Conservation (phyloP, 345 rosid species). For the Heritiera littoralis region DNA sequence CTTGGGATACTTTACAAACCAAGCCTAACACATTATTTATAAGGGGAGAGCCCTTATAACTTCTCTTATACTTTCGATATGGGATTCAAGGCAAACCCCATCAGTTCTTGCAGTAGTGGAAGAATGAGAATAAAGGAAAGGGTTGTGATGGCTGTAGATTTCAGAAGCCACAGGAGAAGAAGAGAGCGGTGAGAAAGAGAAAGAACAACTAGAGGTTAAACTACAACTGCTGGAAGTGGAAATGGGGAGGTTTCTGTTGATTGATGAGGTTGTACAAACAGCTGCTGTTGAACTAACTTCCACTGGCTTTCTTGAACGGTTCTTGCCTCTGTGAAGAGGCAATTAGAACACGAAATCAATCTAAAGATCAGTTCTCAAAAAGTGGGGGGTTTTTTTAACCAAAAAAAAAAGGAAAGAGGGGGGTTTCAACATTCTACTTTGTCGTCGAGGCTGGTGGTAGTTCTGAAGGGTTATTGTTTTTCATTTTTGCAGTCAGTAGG, state of each 20-base stretch:
- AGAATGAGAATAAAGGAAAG: slow-evolving; percentile 43
- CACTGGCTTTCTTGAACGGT: slow-evolving; percentile 92
- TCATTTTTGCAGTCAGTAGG: slow-evolving; percentile 18
- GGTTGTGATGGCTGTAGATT: slow-evolving; percentile 32
- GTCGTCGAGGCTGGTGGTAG: slow-evolving; percentile 13
- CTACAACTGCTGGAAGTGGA: slow-evolving; percentile 31
- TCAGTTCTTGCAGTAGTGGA: slow-evolving; percentile 41
- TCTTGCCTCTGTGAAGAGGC: slow-evolving; percentile 51
- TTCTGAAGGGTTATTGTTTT: slow-evolving; percentile 13
- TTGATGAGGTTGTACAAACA: slow-evolving; percentile 8
- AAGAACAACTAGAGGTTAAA: slow-evolving; percentile 36
- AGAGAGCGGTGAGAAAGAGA: slow-evolving; percentile 36
- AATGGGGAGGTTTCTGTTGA: slow-evolving; percentile 28
- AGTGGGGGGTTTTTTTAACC: neutral
- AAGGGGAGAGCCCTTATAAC: no score
- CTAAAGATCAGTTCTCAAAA: neutral
- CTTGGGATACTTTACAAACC: no score
- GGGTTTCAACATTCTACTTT: no score
- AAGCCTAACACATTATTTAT: no score
- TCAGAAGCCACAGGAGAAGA: slow-evolving; percentile 33
- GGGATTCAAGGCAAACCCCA: no score
- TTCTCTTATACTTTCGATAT: no score
- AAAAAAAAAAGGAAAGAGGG: no score
- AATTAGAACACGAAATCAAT: slow-evolving; percentile 2
- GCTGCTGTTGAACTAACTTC: slow-evolving; percentile 44